Evolutionary conservation across 192 early-diverging fungal species (phyloP), one percentile per base, ranked within the genome.

Genomic region (Piromyces finnis): DNA sequence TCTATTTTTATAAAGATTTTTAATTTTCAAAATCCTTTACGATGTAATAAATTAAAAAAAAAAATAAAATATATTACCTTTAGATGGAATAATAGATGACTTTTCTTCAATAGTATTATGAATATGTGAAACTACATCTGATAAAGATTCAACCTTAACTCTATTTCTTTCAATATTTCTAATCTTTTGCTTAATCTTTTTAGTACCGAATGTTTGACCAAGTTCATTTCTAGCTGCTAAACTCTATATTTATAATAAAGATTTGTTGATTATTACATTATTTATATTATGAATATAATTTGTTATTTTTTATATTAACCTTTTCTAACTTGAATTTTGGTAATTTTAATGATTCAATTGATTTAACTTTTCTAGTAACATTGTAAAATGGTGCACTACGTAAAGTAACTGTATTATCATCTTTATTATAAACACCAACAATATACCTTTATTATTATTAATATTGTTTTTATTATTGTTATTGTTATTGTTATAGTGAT

Each of bases 191-290:
- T 93, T 91, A 78, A 89, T 85, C 87, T 96, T 97, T 87, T 94
- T 94, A 79, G 93, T 95, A 82, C 97, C 97, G 84, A 99, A 99
- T 26, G 93, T 90, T 83, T 95, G 90, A 81, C 96, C 96, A 78
- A 99, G 87, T 78, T 89, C 87, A 82, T 92, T 94, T 79, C 94
- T 87, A 26, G 94, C 94, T 78, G 84, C 81, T 78, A 87, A 32
- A 30, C 89, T 88, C 86, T 90, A 85, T n/a, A 7, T 35, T 35
- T 35, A 7, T n/a, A n/a, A n/a, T n/a, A n/a, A n/a, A n/a, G n/a
- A n/a, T n/a, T n/a, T n/a, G n/a, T n/a, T n/a, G n/a, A n/a, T n/a
- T n/a, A n/a, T n/a, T n/a, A n/a, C n/a, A n/a, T n/a, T n/a, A n/a
- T n/a, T n/a, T n/a, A n/a, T n/a, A n/a, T n/a, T n/a, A n/a, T n/a